Evolutionary conservation across 1,284 basidiomycete species (phyloP).

Genomic region (Heterobasidion irregulare): DNA sequence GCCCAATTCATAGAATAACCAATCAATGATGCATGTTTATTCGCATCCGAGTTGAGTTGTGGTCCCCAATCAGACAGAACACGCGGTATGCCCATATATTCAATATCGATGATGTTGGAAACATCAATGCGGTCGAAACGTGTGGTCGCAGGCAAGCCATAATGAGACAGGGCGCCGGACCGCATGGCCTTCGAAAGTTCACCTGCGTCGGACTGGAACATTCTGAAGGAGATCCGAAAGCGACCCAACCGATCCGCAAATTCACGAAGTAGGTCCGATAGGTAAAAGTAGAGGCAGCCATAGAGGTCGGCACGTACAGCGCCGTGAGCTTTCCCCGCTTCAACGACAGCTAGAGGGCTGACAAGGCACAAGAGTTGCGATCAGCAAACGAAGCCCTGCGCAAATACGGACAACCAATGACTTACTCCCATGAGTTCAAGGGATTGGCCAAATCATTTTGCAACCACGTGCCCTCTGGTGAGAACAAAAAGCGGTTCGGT

Average conservation of each 20-base stretch:
- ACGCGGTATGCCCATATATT: constrained; percentile 27
- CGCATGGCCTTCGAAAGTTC: constrained; percentile 19
- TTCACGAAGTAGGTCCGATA: constrained; percentile 25
- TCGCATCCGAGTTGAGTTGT: constrained; percentile 19
- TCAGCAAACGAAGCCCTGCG: not conserved
- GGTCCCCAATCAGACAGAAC: constrained; percentile 27
- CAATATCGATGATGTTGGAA: constrained; percentile 33
- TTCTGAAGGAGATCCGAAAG: constrained; percentile 22
- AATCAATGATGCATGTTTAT: constrained; percentile 20
- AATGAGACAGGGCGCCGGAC: constrained; percentile 10
- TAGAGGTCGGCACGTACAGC: constrained; percentile 28
- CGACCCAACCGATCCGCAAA: constrained; percentile 25
- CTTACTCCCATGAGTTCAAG: constrained; percentile 30
- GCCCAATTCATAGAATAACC: constrained; percentile 43
- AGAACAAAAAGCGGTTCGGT: constrained; percentile 31
- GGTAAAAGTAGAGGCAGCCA: constrained; percentile 36
- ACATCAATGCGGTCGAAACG: constrained; percentile 35
- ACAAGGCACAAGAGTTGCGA: not conserved
- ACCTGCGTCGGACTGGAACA: constrained; percentile 20
- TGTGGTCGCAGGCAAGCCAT: constrained; percentile 14
- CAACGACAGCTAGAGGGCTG: constrained; percentile 14
- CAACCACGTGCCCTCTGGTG: constrained; percentile 20
- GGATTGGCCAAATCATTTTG: constrained; percentile 23
- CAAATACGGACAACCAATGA: constrained; percentile 4
- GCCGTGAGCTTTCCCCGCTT: constrained; percentile 24